These are phyloP conservation scores for Amaranthus hypochondriacus DNA, from an alignment of 148 eudicot genomes.

Conservation along the genomic window DNA sequence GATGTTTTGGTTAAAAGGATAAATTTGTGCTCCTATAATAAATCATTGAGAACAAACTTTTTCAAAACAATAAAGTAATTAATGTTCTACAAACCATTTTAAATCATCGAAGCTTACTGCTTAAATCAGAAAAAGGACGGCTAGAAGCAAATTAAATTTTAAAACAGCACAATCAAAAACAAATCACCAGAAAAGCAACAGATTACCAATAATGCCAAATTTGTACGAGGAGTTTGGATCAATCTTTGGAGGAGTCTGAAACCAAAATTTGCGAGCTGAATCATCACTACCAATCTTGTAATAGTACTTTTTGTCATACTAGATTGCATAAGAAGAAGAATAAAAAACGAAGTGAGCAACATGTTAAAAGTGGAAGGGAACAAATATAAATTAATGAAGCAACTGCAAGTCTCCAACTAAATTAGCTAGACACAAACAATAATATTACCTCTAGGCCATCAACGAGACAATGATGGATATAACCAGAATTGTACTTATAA, in stretches of 20 bases:
- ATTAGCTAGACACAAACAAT: not conserved
- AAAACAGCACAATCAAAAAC: not conserved
- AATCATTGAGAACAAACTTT: not conserved
- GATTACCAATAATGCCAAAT: constrained; percentile 87
- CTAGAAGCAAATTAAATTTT: not conserved
- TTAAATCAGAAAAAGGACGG: not conserved
- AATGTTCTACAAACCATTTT: not conserved
- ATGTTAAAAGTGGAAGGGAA: not conserved
- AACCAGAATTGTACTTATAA: constrained; percentile 75
- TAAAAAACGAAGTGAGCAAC: not conserved
- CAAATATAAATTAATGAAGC: not conserved
- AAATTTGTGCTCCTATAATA: too few species aligned
- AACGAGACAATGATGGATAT: constrained; percentile 75
- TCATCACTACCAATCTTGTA: constrained; percentile 69
- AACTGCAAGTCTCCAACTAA: constrained; percentile 3
- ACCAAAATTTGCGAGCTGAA: constrained; percentile 77
- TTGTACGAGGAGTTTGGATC: constrained; percentile 69
- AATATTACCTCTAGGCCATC: constrained; percentile 65
- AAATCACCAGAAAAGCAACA: not conserved
- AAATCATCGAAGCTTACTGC: not conserved
- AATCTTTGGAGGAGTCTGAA: constrained; percentile 82
- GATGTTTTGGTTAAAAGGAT: too few species aligned
- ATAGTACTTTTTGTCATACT: constrained; percentile 83
- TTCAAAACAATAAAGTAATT: not conserved
- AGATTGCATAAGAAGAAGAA: constrained; percentile 10